Evolutionary conservation across 768 basidiomycete species (phyloP), one percentile per base, ranked within the genome.

Genomic region (Cubamyces lactineus): DNA sequence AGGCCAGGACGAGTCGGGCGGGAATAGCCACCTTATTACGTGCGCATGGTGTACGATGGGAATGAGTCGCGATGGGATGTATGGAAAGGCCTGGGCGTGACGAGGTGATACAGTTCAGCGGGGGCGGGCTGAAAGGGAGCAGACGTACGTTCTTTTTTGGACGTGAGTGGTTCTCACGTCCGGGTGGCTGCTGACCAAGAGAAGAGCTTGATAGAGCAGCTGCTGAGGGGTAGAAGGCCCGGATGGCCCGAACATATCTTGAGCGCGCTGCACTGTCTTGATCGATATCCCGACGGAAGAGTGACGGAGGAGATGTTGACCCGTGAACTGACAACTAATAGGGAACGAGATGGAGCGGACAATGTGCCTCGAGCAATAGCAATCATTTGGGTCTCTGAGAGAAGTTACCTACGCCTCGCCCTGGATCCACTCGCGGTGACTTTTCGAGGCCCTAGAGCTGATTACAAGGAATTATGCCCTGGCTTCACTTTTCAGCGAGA

Each of bases 101-200:
- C 42, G 30, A 34, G 38, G 23, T 46, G 55, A 51, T 46, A 46
- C 19, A 21, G 49, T 45, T 62, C 42, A 52, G 55, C 24, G 23
- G 38, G 55, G 55, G 23, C 17, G 19, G 24, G 50, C 17, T 52
- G 61, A 53, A 43, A 38, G 47, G 49, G 52, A 28, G 55, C 54
- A 24, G 55, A 63, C 57, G 40, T 21, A 54, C 62, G 41, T 23
- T 30, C 62, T 39, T 39, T 43, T 54, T 59, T 45, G 57, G 47
- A 43, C 41, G 45, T 39, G 16, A 17, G 6, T 9, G 2, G 21
- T 45, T 63, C 62, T 48, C 62, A 63, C 62, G 57, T 52, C 55
- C 28, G 41, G 19, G 38, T 26, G 42, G 49, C 53, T 54, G 62
- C 57, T 63, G 57, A 63, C 62, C 62, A 59, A 59, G n/a, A 17